Percentiles rank a stretch among this genome's conserved stretches.
Conservation (phyloP, 805 yeast species). For the Soucietia sequanensis region DNA sequence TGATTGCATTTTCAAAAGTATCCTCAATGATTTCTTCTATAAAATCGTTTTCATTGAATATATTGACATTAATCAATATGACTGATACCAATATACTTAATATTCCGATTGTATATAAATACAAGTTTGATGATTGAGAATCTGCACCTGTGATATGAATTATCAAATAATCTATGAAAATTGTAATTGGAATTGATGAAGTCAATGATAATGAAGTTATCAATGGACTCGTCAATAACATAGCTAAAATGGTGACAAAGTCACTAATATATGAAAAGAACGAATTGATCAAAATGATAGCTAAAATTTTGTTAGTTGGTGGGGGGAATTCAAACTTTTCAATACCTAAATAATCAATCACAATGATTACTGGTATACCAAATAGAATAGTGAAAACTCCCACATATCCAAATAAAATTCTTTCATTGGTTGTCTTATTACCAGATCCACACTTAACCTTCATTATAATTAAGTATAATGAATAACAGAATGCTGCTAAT, state of each 20-base stretch:
- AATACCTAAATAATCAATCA: constrained; percentile 35
- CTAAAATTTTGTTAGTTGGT: constrained; percentile 27
- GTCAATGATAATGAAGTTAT: constrained; percentile 52
- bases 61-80: constrained; percentile 42
- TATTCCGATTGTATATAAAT: constrained; percentile 47
- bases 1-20: constrained; percentile 48
- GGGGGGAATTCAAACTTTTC: constrained; percentile 46
- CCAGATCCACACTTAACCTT: constrained; percentile 45
- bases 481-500: constrained; percentile 46
- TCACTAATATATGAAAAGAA: constrained; percentile 49
- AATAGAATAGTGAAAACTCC: constrained; percentile 43
- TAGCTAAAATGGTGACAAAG: constrained; percentile 49
- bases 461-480: constrained; percentile 44
- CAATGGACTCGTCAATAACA: constrained; percentile 53
- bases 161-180: constrained; percentile 46
- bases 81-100: constrained; percentile 46
- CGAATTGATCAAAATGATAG: constrained; percentile 40
- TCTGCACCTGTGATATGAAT: constrained; percentile 20
- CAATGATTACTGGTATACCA: constrained; percentile 37
- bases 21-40: constrained; percentile 48
- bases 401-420: constrained; percentile 45
- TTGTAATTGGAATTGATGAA: constrained; percentile 51
- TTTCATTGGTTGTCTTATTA: constrained; percentile 44
- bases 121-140: constrained; percentile 16
- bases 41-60: constrained; percentile 43